Conservation (phyloP, 1,284 basidiomycete species). For the Ceratobasidium sp. region DNA sequence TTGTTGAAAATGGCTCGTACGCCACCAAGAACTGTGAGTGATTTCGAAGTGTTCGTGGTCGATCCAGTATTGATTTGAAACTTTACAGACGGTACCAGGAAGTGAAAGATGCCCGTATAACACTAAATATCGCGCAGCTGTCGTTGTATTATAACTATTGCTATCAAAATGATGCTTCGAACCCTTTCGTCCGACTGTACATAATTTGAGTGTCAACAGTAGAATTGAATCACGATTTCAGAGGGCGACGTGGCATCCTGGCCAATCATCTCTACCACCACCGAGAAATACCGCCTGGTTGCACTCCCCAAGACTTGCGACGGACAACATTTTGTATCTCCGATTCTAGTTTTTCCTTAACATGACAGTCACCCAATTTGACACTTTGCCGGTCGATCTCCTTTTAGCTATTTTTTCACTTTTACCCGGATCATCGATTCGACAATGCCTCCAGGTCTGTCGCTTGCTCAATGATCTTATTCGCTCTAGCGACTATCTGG, state of each 20-base stretch:
- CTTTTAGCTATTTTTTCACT: not conserved
- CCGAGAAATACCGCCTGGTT: too few relatives aligned
- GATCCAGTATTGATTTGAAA: not conserved
- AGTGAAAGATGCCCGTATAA: constrained; percentile 14
- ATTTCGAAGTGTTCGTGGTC: not conserved
- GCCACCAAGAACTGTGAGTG: constrained; percentile 57
- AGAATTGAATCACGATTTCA: too few relatives aligned
- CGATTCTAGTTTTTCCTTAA: too few relatives aligned
- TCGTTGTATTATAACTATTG: constrained; percentile 14
- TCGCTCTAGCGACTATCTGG: not conserved
- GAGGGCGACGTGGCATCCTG: too few relatives aligned
- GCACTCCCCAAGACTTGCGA: too few relatives aligned
- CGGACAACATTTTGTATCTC: too few relatives aligned
- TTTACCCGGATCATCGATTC: not conserved
- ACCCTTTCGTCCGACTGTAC: too few relatives aligned
- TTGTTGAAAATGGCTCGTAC: constrained; percentile 72
- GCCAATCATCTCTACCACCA: too few relatives aligned
- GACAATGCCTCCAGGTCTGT: constrained; percentile 21
- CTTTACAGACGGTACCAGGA: constrained; percentile 22
- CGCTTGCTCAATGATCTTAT: constrained; percentile 4
- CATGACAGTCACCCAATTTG: not conserved
- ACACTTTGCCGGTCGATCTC: not conserved
- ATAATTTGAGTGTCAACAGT: too few relatives aligned
- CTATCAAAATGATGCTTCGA: constrained; percentile 6
- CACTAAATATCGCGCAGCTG: not conserved